Evolutionary conservation across 495 filamentous ascomycete species (phyloP).

Genomic region (Clavariopsis aquatica): DNA sequence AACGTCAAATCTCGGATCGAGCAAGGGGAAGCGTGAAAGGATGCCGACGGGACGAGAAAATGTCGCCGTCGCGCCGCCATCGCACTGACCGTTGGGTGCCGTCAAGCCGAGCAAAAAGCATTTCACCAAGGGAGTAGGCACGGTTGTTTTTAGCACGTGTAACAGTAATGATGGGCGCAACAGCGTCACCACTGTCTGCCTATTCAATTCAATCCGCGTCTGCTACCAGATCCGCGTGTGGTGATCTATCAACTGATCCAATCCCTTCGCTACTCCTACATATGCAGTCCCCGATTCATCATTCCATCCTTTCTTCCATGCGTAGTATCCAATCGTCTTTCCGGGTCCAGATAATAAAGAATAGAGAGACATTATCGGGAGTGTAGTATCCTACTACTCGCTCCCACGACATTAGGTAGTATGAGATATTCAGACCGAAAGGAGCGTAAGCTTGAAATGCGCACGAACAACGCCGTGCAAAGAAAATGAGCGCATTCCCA

Average conservation of each 20-base stretch:
- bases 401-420: constrained; percentile 6
- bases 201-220: neutral
- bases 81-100: too few species aligned
- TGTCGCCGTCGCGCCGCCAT: too few species aligned
- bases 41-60: too few species aligned
- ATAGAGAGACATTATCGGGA: constrained; percentile 23
- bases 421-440: neutral
- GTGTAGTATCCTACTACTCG: neutral
- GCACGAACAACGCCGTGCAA: neutral
- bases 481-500: neutral
- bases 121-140: neutral
- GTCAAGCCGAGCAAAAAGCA: too few species aligned
- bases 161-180: neutral
- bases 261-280: neutral
- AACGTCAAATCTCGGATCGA: too few species aligned
- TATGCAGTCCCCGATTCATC: neutral
- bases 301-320: neutral
- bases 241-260: neutral
- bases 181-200: neutral
- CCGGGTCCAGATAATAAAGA: neutral
- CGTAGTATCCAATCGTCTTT: constrained; percentile 6
- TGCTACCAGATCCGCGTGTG: neutral
- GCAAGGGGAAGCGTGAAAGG: too few species aligned
- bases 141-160: too few species aligned
- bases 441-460: constrained; percentile 11